Evolutionary conservation across 2,329 filamentous ascomycete genomes (phyloP).

Genomic region (Atkinsonella texensis): DNA sequence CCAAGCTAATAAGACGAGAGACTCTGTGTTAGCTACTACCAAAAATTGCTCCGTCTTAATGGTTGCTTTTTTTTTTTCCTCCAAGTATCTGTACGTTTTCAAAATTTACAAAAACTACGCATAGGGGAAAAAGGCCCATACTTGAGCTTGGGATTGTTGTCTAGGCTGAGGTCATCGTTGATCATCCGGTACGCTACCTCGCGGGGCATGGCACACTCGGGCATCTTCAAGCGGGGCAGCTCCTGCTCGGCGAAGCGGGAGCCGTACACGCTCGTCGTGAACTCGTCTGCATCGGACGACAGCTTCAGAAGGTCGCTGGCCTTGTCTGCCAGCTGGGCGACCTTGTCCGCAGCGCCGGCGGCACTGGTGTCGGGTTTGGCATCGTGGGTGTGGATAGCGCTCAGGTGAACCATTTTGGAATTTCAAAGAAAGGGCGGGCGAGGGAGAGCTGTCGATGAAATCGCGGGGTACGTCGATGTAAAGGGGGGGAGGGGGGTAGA

Average conservation of each 20-base stretch:
- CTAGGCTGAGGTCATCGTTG: constrained; percentile 83
- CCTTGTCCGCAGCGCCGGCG: constrained; percentile 1
- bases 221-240: constrained; percentile 75
- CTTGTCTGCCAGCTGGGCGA: constrained; percentile 25
- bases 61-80: too few species aligned
- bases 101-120: not conserved
- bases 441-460: not conserved
- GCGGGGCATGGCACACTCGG: constrained; percentile 78
- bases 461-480: not conserved
- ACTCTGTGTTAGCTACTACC: not conserved
- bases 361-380: not conserved
- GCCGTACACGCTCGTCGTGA: constrained; percentile 77
- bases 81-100: not conserved
- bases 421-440: not conserved
- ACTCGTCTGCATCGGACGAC: constrained; percentile 40
- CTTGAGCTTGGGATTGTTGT: constrained; percentile 84
- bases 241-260: constrained; percentile 72
- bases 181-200: constrained; percentile 96
- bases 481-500: too few species aligned
- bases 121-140: constrained; percentile 23
- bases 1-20: constrained; percentile 63
- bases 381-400: constrained; percentile 22
- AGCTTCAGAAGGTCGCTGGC: constrained; percentile 29
- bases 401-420: constrained; percentile 38
- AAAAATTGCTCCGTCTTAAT: not conserved